These are phyloP conservation scores for Mucor piriformis DNA, from an alignment of 371 early-diverging fungal genomes.

Conservation along the genomic window DNA sequence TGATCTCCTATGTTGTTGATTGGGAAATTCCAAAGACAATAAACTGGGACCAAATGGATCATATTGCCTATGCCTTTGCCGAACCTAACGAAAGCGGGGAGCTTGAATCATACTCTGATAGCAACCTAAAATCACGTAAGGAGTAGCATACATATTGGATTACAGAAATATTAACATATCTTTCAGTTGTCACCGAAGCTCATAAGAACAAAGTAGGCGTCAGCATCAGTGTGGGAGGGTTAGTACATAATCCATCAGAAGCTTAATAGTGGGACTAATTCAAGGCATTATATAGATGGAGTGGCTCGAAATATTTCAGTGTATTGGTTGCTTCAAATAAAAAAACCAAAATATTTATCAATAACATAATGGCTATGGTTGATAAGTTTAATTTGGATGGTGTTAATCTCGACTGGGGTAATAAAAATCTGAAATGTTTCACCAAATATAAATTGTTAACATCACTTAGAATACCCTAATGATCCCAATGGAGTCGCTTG, in stretches of 20 bases:
- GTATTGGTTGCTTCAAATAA: slow-evolving; percentile 16
- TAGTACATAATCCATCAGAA: neutral
- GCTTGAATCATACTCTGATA: slow-evolving; percentile 22
- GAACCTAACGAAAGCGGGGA: slow-evolving; percentile 34
- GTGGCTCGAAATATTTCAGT: slow-evolving; percentile 44
- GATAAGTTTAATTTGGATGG: slow-evolving; percentile 59
- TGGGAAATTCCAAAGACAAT: slow-evolving; percentile 45
- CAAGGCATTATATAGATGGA: slow-evolving; percentile 35
- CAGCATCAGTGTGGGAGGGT: slow-evolving; percentile 51
- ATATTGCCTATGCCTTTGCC: slow-evolving; percentile 46
- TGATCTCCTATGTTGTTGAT: slow-evolving; percentile 43
- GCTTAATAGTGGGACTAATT: no score
- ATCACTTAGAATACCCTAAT: slow-evolving; percentile 41
- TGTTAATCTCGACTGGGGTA: slow-evolving; percentile 63
- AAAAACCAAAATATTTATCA: slow-evolving; percentile 25
- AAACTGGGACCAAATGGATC: slow-evolving; percentile 43
- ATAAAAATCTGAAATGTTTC: neutral
- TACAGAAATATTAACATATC: slow-evolving; percentile 12
- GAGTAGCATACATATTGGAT: neutral
- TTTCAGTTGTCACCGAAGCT: slow-evolving; percentile 40
- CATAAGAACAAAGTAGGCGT: slow-evolving; percentile 38
- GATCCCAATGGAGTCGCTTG: slow-evolving; percentile 40
- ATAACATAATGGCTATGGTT: slow-evolving; percentile 34
- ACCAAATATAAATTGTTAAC: neutral
- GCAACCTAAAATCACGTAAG: slow-evolving; percentile 10